Evolutionary conservation across 768 basidiomycete genomes (phyloP).

Genomic region (Gloeopeniophorella convolvens): DNA sequence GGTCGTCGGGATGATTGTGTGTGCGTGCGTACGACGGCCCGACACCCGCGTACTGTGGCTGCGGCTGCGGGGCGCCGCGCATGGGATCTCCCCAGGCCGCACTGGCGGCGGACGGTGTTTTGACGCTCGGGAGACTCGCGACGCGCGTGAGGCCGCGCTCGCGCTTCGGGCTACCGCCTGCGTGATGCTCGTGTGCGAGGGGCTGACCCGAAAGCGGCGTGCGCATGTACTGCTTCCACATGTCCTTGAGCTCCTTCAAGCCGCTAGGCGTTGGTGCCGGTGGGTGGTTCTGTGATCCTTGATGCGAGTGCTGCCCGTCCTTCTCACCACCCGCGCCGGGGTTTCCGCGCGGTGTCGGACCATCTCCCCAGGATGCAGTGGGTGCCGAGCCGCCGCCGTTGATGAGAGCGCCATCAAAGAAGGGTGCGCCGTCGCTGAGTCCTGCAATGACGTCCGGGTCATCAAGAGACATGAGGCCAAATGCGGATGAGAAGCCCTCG

Average conservation of each 20-base stretch:
- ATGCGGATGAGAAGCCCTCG: constrained; percentile 38
- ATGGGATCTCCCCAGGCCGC: constrained; percentile 12
- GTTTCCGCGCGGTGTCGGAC: constrained; percentile 18
- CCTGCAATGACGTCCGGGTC: constrained; percentile 64
- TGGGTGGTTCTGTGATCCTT: constrained; percentile 20
- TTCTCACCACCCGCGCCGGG: constrained; percentile 2
- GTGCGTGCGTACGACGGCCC: constrained; percentile 23
- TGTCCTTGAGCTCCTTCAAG: constrained; percentile 51
- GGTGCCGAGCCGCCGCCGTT: constrained; percentile 6
- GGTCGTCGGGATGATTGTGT: constrained; percentile 46
- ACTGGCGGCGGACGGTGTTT: constrained; percentile 47
- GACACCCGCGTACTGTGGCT: constrained; percentile 14
- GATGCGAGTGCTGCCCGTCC: too few species aligned
- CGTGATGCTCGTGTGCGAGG: constrained; percentile 5
- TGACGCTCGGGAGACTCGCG: constrained; percentile 59
- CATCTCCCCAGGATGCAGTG: constrained; percentile 15
- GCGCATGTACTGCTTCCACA: constrained; percentile 71
- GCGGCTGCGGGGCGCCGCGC: constrained; percentile 2
- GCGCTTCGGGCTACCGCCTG: constrained; percentile 24
- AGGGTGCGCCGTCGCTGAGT: constrained; percentile 52
- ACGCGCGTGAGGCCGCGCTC: constrained; percentile 46
- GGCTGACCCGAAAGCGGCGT: constrained; percentile 47
- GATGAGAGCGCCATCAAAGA: constrained; percentile 37
- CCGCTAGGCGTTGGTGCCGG: constrained; percentile 26
- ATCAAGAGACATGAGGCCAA: constrained; percentile 72